A percentile compares a stretch with the other conserved stretches of the same genome.
Conservation (phyloP, 2,329 filamentous ascomycete genomes). For the Hypomyces rosellus region DNA sequence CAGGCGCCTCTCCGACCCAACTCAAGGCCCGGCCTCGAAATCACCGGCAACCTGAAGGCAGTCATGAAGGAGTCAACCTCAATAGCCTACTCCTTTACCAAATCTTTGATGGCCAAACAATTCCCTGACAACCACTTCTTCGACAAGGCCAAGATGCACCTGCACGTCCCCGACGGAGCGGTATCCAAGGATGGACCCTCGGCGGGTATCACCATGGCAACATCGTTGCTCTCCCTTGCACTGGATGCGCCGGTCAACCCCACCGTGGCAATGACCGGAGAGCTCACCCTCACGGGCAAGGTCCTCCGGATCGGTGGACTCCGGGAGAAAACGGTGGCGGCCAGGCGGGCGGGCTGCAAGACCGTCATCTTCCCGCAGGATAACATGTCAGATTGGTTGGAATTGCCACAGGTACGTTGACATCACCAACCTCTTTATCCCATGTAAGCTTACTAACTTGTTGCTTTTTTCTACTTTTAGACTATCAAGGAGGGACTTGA, state of each 20-base stretch:
- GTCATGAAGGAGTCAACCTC: constrained; percentile 98
- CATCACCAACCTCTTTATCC: background rate
- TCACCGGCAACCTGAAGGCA: constrained; percentile 87
- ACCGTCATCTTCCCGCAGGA: constrained; percentile 93
- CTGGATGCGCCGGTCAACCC: constrained; percentile 73
- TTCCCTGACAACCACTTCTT: constrained; percentile 94
- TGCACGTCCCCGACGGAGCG: constrained; percentile 94
- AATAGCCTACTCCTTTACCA: constrained; percentile 95
- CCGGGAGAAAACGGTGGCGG: constrained; percentile 95
- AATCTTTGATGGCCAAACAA: constrained; percentile 74
- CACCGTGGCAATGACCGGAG: constrained; percentile 94
- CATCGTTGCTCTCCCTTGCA: constrained; percentile 77
- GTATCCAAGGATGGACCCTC: constrained; percentile 91
- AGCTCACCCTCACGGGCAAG: constrained; percentile 94
- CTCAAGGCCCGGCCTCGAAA: constrained; percentile 75
- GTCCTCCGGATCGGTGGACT: constrained; percentile 90
- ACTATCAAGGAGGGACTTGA: constrained; percentile 97
- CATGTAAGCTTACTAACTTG: background rate
- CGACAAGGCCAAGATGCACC: constrained; percentile 87
- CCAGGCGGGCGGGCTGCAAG: constrained; percentile 83
- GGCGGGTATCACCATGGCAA: constrained; percentile 98
- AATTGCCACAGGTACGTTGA: constrained; percentile 81
- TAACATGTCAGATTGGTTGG: constrained; percentile 94
- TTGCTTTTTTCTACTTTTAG: constrained; percentile 39
- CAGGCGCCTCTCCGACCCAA: constrained; percentile 70